Evolutionary conservation across 2,329 filamentous ascomycete genomes (phyloP).

Genomic region (Aureobasidium pullulans): DNA sequence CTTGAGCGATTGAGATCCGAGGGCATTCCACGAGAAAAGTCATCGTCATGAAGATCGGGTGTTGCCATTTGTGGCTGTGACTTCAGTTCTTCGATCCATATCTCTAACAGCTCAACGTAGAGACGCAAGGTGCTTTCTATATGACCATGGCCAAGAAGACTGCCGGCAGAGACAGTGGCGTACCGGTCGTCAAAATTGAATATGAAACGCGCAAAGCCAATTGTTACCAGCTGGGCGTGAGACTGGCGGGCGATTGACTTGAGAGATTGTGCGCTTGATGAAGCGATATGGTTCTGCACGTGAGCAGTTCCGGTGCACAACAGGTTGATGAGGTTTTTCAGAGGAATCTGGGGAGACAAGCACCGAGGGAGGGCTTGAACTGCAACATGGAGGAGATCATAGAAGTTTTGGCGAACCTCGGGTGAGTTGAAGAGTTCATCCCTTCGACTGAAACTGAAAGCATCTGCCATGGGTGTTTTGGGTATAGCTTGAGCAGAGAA

Average conservation of each 20-base stretch:
- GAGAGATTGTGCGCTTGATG: slow-evolving; percentile 82
- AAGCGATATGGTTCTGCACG: slow-evolving; percentile 84
- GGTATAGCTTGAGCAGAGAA: slow-evolving; percentile 76
- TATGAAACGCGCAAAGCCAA: slow-evolving; percentile 93
- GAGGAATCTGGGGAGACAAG: slow-evolving; percentile 79
- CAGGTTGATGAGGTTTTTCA: slow-evolving; percentile 88
- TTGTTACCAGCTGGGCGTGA: slow-evolving; percentile 90
- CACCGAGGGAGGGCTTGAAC: slow-evolving; percentile 95
- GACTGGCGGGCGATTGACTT: slow-evolving; percentile 93
- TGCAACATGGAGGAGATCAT: slow-evolving; percentile 89
- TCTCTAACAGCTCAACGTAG: slow-evolving; percentile 87
- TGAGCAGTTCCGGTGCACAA: slow-evolving; percentile 95
- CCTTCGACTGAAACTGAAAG: slow-evolving; percentile 79
- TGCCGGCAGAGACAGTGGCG: slow-evolving; percentile 94
- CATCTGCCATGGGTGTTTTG: slow-evolving; percentile 90
- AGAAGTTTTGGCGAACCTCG: slow-evolving; percentile 90
- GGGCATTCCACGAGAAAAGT: slow-evolving; percentile 22
- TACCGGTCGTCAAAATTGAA: slow-evolving; percentile 98
- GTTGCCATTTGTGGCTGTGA: slow-evolving; percentile 58
- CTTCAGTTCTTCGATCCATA: slow-evolving; percentile 94
- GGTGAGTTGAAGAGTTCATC: slow-evolving; percentile 67
- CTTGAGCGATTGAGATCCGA: slow-evolving; percentile 66
- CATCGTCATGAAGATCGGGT: slow-evolving; percentile 61
- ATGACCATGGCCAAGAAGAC: slow-evolving; percentile 87
- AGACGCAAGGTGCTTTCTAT: slow-evolving; percentile 89